A percentile compares a stretch with the other conserved stretches of the same genome.
Conservation (phyloP, 2,329 filamentous ascomycete genomes). For the Fusarium sp. region DNA sequence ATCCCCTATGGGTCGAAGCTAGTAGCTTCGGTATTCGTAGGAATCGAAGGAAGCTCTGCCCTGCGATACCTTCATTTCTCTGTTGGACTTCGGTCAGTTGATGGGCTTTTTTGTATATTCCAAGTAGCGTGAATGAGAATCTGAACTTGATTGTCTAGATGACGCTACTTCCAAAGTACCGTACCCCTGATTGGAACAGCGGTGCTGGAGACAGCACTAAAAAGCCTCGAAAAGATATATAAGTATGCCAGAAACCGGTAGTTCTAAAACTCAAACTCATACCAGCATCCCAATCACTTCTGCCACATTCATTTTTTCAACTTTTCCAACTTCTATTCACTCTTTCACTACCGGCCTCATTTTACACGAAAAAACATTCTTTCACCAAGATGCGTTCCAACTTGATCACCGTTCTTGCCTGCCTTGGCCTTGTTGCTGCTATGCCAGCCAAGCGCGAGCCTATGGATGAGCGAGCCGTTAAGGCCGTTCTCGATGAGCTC, state of each 20-base stretch:
- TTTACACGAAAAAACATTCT: background rate
- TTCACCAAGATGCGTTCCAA: conserved; percentile 8
- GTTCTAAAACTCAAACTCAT: background rate
- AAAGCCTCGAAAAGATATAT: background rate
- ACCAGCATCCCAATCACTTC: background rate
- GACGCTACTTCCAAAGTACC: background rate
- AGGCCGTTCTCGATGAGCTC: background rate
- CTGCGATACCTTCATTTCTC: background rate
- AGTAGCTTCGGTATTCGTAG: background rate
- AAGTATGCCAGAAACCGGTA: background rate
- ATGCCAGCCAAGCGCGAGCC: conserved; percentile 23
- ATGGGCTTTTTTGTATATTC: background rate
- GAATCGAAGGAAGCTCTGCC: background rate
- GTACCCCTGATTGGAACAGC: no score
- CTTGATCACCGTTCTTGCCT: conserved; percentile 3
- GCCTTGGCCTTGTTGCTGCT: conserved; percentile 4
- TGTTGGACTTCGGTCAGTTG: background rate
- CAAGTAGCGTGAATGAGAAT: background rate
- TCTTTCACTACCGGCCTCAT: background rate
- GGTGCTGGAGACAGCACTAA: no score
- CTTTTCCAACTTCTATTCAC: background rate
- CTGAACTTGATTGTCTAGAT: background rate
- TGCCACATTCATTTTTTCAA: background rate
- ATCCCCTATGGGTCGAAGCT: background rate
- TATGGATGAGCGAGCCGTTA: conserved; percentile 15